Evolutionary conservation across 108 stramenopile species (phyloP).

Genomic region (Cylindrotheca closterium): DNA sequence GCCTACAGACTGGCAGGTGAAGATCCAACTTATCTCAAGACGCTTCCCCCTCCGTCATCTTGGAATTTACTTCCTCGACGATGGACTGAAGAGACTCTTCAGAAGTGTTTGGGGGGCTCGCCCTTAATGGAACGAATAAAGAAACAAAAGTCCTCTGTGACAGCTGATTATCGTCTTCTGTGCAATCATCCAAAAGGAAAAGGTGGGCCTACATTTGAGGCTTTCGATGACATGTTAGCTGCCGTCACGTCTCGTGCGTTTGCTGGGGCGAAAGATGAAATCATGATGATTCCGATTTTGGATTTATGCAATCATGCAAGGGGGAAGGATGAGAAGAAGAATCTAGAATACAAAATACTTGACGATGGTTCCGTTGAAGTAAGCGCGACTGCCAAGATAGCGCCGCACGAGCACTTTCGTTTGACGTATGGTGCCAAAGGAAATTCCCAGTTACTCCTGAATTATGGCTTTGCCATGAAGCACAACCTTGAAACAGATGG

Average conservation of each 20-base stretch:
- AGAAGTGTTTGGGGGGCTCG: slow-evolving; percentile 48
- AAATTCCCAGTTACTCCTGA: slow-evolving; percentile 60
- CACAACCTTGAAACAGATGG: slow-evolving; percentile 84
- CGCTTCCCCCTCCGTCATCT: slow-evolving; percentile 21
- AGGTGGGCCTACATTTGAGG: slow-evolving; percentile 54
- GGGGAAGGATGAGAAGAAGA: slow-evolving; percentile 37
- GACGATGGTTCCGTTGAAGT: slow-evolving; percentile 20
- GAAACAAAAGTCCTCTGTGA: slow-evolving; percentile 30
- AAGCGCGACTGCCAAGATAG: not conserved
- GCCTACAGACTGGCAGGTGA: slow-evolving; percentile 12
- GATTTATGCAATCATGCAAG: slow-evolving; percentile 80
- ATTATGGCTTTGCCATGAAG: slow-evolving; percentile 76
- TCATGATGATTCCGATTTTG: slow-evolving; percentile 69
- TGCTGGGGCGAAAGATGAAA: slow-evolving; percentile 35
- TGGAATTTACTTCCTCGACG: slow-evolving; percentile 49
- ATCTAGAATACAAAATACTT: slow-evolving; percentile 30
- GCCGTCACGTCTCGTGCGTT: slow-evolving; percentile 74
- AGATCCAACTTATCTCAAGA: slow-evolving; percentile 21
- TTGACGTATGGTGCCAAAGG: slow-evolving; percentile 81
- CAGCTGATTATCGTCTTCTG: slow-evolving; percentile 44
- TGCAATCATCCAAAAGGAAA: slow-evolving; percentile 12
- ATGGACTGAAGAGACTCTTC: slow-evolving; percentile 43
- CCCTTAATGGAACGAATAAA: slow-evolving; percentile 42
- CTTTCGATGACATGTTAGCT: slow-evolving; percentile 61
- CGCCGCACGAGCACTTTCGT: slow-evolving; percentile 27